Conservation (phyloP, 306 rosid genomes). For the Crataegus laevigata region DNA sequence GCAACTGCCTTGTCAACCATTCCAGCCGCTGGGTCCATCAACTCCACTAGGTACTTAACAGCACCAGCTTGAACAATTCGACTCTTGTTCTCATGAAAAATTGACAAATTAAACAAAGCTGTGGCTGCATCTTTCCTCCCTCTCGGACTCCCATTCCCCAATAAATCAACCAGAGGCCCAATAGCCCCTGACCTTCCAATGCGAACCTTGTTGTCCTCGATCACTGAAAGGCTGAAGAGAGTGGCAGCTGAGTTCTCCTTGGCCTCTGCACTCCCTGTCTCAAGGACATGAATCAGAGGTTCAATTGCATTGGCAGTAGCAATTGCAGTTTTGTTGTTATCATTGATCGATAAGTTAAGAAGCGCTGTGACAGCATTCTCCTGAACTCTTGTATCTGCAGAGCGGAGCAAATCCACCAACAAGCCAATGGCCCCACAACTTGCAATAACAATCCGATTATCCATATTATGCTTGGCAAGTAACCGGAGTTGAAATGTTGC, state of each 20-base stretch:
- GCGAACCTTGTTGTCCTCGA: conserved; percentile 76
- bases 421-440: conserved; percentile 68
- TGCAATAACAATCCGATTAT: conserved; percentile 88
- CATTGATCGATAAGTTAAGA: conserved; percentile 83
- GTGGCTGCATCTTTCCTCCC: conserved; percentile 98
- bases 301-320: conserved; percentile 81
- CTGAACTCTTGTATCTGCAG: conserved; percentile 56
- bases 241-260: conserved; percentile 98
- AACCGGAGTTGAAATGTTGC: conserved; percentile 69
- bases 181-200: conserved; percentile 96
- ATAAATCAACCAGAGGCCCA: conserved; percentile 75
- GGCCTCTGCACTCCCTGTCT: conserved; percentile 87
- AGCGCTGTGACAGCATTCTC: conserved; percentile 97
- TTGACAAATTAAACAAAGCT: conserved; percentile 90
- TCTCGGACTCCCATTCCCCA: conserved; percentile 89
- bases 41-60: conserved; percentile 84
- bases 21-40: conserved; percentile 98
- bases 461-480: conserved; percentile 81
- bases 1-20: conserved; percentile 99
- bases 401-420: conserved; percentile 66
- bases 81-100: conserved; percentile 73
- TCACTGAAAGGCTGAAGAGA: conserved; percentile 88
- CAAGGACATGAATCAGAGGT: conserved; percentile 79
- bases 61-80: conserved; percentile 94
- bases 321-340: conserved; percentile 73